Evolutionary conservation across 768 basidiomycete genomes (phyloP).

Genomic region (Suillus clintonianus): DNA sequence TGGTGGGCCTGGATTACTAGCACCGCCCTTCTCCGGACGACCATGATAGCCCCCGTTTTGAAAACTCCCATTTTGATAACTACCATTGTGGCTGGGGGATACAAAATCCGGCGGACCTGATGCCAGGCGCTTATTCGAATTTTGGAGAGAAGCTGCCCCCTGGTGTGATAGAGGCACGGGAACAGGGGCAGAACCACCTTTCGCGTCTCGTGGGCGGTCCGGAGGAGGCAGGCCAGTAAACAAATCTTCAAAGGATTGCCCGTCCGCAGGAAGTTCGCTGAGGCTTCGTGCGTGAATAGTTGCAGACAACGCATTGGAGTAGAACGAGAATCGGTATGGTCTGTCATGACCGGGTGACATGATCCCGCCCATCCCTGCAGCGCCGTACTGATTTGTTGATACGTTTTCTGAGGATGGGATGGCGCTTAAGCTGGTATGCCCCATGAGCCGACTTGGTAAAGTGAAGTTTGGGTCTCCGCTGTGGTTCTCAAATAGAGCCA

Average conservation of each 20-base stretch:
- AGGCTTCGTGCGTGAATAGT: conserved; percentile 95
- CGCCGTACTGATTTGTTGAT: conserved; percentile 13
- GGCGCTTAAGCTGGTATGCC: conserved; percentile 33
- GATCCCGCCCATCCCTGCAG: conserved; percentile 30
- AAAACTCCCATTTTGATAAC: not conserved
- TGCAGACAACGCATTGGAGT: conserved; percentile 87
- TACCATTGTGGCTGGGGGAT: conserved; percentile 1
- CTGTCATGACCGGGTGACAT: conserved; percentile 69
- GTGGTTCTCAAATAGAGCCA: conserved; percentile 83
- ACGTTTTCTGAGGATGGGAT: conserved; percentile 47
- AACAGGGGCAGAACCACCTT: conserved; percentile 10
- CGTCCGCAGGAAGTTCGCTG: conserved; percentile 91
- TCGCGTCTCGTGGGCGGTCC: conserved; percentile 9
- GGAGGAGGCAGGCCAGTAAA: conserved; percentile 57
- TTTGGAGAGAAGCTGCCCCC: not conserved
- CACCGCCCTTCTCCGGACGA: conserved; percentile 19
- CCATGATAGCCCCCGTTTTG: conserved; percentile 18
- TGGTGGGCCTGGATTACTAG: conserved; percentile 17
- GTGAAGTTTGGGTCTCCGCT: conserved; percentile 50
- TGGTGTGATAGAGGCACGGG: conserved; percentile 2
- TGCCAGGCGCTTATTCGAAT: not conserved
- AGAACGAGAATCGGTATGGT: conserved; percentile 98
- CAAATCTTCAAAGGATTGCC: conserved; percentile 89
- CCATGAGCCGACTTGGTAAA: conserved; percentile 41
- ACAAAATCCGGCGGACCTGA: conserved; percentile 5